Evolutionary conservation across 495 filamentous ascomycete species (phyloP).

Genomic region (Lentithecium fluviatile): DNA sequence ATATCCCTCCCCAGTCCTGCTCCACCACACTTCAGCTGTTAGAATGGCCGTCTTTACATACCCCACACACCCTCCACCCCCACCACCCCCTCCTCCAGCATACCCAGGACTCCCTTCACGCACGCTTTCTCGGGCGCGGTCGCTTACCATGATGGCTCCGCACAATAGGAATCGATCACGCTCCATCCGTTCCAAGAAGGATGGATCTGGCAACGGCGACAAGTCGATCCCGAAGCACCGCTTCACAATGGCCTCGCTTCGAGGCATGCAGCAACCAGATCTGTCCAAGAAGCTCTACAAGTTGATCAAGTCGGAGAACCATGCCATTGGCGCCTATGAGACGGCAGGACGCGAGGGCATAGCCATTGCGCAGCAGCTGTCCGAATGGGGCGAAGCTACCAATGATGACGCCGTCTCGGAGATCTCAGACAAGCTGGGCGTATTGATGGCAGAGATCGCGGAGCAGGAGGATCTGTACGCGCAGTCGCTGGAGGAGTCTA

Average conservation of each 20-base stretch:
- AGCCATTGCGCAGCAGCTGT: conserved; percentile 83
- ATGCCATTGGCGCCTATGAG: conserved; percentile 78
- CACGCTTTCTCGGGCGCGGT: conserved; percentile 30
- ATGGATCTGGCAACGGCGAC: conserved; percentile 23
- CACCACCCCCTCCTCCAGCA: conserved; percentile 32
- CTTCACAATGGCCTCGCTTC: conserved; percentile 80
- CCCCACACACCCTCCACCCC: conserved; percentile 15
- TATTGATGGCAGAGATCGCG: conserved; percentile 84
- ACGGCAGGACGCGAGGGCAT: conserved; percentile 75
- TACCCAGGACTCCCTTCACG: conserved; percentile 31
- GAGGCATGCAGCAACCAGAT: conserved; percentile 77
- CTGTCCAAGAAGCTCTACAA: conserved; percentile 80
- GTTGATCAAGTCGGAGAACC: conserved; percentile 89
- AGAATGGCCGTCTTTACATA: conserved; percentile 35
- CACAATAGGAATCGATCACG: conserved; percentile 44
- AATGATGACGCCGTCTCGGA: conserved; percentile 82
- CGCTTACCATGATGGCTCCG: conserved; percentile 36
- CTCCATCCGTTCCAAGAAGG: conserved; percentile 47
- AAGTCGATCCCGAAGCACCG: conserved; percentile 51
- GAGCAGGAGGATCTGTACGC: conserved; percentile 89
- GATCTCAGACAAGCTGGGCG: conserved; percentile 89
- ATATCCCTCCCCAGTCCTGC: background rate
- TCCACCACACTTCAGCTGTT: conserved; percentile 1
- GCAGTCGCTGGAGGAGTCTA: conserved; percentile 78
- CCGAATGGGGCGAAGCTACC: conserved; percentile 92